A percentile compares a stretch with the other conserved stretches of the same genome.
phyloP scores from a whole-genome alignment of 2,329 filamentous ascomycete species.

The Cladosporium sp. region DNA sequence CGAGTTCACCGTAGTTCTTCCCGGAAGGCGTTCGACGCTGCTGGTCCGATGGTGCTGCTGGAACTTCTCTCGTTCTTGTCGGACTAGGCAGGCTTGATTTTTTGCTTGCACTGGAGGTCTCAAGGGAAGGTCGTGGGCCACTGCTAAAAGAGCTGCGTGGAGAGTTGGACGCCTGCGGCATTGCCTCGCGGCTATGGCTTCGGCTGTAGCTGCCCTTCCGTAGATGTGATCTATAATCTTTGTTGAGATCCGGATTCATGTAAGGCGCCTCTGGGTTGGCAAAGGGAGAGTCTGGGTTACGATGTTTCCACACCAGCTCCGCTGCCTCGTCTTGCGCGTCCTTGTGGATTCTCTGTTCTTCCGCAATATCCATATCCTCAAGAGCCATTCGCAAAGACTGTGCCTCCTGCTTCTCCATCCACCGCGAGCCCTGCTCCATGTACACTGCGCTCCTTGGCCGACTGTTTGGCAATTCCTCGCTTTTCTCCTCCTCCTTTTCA shows the following conservation, averaged over 20 bases:
- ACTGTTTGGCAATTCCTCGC: conserved; percentile 44
- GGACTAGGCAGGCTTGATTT: conserved; percentile 12
- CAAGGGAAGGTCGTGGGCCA: conserved; percentile 9
- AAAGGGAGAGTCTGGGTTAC: conserved; percentile 61
- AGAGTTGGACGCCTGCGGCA: background rate
- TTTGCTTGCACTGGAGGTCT: background rate
- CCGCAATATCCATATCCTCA: conserved; percentile 64
- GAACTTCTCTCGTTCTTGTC: background rate
- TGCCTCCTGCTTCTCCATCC: conserved; percentile 77
- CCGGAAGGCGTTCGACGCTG: background rate
- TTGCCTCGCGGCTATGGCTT: conserved; percentile 34
- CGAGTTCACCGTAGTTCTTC: conserved; percentile 32
- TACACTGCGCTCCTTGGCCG: conserved; percentile 63
- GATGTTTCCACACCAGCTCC: conserved; percentile 71
- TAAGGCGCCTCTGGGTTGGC: conserved; percentile 43
- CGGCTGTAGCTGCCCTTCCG: conserved; percentile 65
- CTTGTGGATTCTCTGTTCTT: conserved; percentile 58
- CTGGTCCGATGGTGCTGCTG: background rate
- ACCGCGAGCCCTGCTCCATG: conserved; percentile 65
- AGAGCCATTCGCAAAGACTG: conserved; percentile 64
- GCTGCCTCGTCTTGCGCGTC: conserved; percentile 71
- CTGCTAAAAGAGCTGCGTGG: conserved; percentile 4
- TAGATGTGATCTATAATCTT: conserved; percentile 59
- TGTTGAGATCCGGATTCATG: conserved; percentile 27
- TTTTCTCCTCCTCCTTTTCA: conserved; percentile 5